phyloP scores from a whole-genome alignment of 768 basidiomycete species.

The Boletus rufocinnamomeus region DNA sequence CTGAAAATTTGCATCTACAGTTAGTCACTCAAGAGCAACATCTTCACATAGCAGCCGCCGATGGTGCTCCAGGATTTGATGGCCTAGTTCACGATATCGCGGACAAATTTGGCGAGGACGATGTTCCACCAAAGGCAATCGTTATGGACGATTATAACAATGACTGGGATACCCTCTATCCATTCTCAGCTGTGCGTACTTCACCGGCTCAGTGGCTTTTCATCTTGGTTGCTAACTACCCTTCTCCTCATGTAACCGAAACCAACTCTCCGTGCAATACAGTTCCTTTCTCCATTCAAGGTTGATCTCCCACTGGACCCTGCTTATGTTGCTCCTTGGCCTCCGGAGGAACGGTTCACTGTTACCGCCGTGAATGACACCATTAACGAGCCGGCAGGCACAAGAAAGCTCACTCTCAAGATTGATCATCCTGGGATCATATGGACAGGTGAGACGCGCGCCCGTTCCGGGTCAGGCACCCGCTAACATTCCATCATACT shows the following conservation, averaged over 20 bases:
- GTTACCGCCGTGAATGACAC: conserved; percentile 61
- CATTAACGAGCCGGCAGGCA: conserved; percentile 56
- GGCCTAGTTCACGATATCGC: conserved; percentile 63
- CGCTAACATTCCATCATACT: neutral
- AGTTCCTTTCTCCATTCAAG: conserved; percentile 87
- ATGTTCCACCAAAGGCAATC: conserved; percentile 44
- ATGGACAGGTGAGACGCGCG: conserved; percentile 65
- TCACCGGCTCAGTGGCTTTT: neutral
- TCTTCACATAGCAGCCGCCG: conserved; percentile 80
- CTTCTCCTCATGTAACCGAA: neutral
- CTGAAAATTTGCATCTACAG: conserved; percentile 39
- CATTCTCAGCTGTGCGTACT: conserved; percentile 66
- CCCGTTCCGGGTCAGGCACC: neutral
- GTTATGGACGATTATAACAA: conserved; percentile 74
- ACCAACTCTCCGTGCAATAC: neutral
- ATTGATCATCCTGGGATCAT: conserved; percentile 81
- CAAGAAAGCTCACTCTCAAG: conserved; percentile 66
- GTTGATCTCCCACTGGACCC: conserved; percentile 59
- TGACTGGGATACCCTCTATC: conserved; percentile 88
- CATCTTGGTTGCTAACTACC: neutral
- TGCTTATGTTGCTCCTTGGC: conserved; percentile 54
- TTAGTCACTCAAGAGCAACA: conserved; percentile 70
- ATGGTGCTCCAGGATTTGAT: conserved; percentile 77
- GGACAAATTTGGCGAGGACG: conserved; percentile 53
- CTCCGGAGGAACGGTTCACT: conserved; percentile 42